These are phyloP conservation scores for Pyricularia grisea DNA, from an alignment of 2,329 filamentous ascomycete species.

Conservation along the genomic window DNA sequence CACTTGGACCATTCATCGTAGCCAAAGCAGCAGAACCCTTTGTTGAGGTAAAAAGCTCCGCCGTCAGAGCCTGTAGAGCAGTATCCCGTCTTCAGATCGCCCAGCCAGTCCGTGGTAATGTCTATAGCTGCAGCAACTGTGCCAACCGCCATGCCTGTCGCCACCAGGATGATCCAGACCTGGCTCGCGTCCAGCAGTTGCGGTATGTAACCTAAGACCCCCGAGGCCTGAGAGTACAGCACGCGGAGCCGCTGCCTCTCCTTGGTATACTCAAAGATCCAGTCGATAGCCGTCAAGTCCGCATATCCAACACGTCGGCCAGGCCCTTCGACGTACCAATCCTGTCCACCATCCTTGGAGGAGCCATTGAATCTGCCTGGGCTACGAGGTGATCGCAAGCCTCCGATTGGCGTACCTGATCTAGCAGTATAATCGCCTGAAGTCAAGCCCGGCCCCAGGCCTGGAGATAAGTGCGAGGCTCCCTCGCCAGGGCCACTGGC, in stretches of 20 bases:
- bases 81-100: conserved; percentile 82
- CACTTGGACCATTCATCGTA: conserved; percentile 79
- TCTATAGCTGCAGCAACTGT: conserved; percentile 82
- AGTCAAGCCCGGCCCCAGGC: neutral
- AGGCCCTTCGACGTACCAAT: conserved; percentile 88
- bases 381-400: neutral
- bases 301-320: conserved; percentile 90
- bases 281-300: conserved; percentile 94
- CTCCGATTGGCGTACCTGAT: neutral
- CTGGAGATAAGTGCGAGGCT: neutral
- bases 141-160: conserved; percentile 78
- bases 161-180: conserved; percentile 81
- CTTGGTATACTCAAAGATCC: conserved; percentile 98
- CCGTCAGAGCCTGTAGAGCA: conserved; percentile 70
- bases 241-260: conserved; percentile 82
- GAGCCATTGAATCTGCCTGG: neutral
- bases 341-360: conserved; percentile 43
- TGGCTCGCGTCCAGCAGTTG: conserved; percentile 77
- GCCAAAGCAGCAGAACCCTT: conserved; percentile 86
- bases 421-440: neutral
- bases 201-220: conserved; percentile 62
- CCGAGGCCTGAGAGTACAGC: conserved; percentile 58
- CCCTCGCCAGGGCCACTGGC: conserved; percentile 21
- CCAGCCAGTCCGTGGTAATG: conserved; percentile 85
- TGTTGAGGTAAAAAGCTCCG: conserved; percentile 84